These are phyloP conservation scores for Ophiognomonia clavigignenti-juglandacearum DNA, from an alignment of 2,329 filamentous ascomycete species.

Conservation along the genomic window DNA sequence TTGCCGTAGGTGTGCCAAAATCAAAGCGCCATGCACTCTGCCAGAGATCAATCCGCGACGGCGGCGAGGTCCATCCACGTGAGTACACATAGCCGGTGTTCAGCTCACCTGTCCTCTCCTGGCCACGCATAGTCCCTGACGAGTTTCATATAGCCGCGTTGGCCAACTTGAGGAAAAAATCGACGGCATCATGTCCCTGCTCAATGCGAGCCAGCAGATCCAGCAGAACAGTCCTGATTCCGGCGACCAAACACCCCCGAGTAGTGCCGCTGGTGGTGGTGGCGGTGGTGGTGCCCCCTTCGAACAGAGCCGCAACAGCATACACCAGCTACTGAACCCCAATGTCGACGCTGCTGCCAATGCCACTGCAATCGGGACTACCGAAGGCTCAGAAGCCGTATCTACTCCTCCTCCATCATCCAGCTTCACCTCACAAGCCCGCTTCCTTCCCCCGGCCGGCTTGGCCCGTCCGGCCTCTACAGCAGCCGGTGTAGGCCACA, in stretches of 20 bases:
- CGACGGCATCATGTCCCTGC: slow-evolving; percentile 33
- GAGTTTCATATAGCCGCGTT: slow-evolving; percentile 25
- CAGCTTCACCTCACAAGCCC: slow-evolving; percentile 4
- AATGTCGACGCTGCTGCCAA: neutral
- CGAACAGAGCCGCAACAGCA: slow-evolving; percentile 11
- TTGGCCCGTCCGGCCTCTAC: slow-evolving; percentile 1
- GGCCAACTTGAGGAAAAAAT: slow-evolving; percentile 34
- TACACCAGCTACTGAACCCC: slow-evolving; percentile 14
- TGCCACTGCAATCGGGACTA: neutral
- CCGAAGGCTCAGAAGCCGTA: slow-evolving; percentile 1
- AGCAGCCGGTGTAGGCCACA: neutral
- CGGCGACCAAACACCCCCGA: slow-evolving; percentile 13
- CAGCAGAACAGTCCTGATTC: slow-evolving; percentile 17
- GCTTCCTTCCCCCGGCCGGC: slow-evolving; percentile 3
- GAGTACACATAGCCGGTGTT: too few relatives aligned
- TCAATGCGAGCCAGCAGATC: slow-evolving; percentile 27
- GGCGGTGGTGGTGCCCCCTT: neutral
- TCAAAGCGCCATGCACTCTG: slow-evolving; percentile 28
- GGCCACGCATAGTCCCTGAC: too few relatives aligned
- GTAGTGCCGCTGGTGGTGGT: slow-evolving; percentile 2
- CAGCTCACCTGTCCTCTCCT: too few relatives aligned
- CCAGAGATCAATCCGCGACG: slow-evolving; percentile 29
- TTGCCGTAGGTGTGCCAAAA: slow-evolving; percentile 30
- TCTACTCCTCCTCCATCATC: slow-evolving; percentile 8
- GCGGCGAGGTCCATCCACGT: slow-evolving; percentile 33